These are phyloP conservation scores for Diophrys sp. DNA, from an alignment of 73 alveolate genomes.

Conservation along the genomic window DNA sequence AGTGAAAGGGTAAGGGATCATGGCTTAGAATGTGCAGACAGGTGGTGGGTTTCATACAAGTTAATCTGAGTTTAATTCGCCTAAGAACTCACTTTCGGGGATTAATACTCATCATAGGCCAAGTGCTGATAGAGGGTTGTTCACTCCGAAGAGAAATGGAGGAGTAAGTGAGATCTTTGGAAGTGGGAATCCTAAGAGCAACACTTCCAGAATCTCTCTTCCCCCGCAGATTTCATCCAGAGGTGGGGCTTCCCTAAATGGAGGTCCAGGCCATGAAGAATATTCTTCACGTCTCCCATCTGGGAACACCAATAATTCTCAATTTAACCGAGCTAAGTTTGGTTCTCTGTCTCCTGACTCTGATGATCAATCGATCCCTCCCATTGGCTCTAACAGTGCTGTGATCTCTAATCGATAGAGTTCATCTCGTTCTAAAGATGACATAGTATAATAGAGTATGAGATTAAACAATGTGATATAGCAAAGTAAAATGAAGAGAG, in stretches of 20 bases:
- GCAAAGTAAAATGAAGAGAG: background rate
- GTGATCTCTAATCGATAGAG: background rate
- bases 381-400: background rate
- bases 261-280: too few relatives aligned
- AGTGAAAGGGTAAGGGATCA: background rate
- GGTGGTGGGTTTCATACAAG: background rate
- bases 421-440: background rate
- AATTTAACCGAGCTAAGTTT: background rate
- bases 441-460: background rate
- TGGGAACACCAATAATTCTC: slow-evolving; percentile 2
- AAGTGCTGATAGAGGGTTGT: background rate
- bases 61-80: background rate
- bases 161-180: background rate
- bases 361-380: background rate
- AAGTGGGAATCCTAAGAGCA: background rate
- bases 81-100: background rate
- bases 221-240: background rate
- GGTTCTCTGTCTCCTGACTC: too few relatives aligned
- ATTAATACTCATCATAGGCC: background rate
- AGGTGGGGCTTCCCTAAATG: too few relatives aligned
- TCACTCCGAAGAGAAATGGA: background rate
- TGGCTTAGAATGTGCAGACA: background rate
- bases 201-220: background rate
- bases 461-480: background rate
- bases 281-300: background rate